These are phyloP conservation scores for Emmonsiellopsis sp. DNA, from an alignment of 2,329 filamentous ascomycete genomes.

Conservation along the genomic window DNA sequence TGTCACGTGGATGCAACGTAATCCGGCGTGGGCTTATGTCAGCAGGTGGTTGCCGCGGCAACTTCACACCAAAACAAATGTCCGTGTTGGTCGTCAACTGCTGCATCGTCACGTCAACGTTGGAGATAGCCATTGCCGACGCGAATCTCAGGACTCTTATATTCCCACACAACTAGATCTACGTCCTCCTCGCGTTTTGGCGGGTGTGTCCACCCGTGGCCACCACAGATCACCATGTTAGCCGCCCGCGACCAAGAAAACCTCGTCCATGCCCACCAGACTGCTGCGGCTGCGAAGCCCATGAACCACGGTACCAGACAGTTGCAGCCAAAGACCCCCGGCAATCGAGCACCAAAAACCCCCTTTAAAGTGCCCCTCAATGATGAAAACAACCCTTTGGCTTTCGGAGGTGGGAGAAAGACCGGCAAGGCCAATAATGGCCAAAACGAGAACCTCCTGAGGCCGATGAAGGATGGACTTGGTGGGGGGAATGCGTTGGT, in stretches of 20 bases:
- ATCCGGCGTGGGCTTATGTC: no score
- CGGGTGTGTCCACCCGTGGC: neutral
- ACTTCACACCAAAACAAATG: neutral
- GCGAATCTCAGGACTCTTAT: no score
- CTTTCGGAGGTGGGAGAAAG: constrained; percentile 52
- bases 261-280: constrained; percentile 64
- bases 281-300: constrained; percentile 61
- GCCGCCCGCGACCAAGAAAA: constrained; percentile 84
- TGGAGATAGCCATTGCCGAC: no score
- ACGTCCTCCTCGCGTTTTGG: neutral
- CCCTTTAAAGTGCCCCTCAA: constrained; percentile 69
- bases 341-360: constrained; percentile 67
- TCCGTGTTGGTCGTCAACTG: no score
- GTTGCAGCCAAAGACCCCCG: constrained; percentile 68
- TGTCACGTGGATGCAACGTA: no score
- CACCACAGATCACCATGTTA: constrained; percentile 49
- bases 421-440: constrained; percentile 43
- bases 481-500: constrained; percentile 57
- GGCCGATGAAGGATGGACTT: constrained; percentile 43
- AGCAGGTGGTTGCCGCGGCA: neutral
- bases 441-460: constrained; percentile 46
- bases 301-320: constrained; percentile 56
- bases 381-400: constrained; percentile 69
- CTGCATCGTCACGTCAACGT: no score
- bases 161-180: no score